Percentiles rank a stretch among this genome's conserved stretches.
Conservation (phyloP, 345 rosid genomes). For the Psidium guajava region DNA sequence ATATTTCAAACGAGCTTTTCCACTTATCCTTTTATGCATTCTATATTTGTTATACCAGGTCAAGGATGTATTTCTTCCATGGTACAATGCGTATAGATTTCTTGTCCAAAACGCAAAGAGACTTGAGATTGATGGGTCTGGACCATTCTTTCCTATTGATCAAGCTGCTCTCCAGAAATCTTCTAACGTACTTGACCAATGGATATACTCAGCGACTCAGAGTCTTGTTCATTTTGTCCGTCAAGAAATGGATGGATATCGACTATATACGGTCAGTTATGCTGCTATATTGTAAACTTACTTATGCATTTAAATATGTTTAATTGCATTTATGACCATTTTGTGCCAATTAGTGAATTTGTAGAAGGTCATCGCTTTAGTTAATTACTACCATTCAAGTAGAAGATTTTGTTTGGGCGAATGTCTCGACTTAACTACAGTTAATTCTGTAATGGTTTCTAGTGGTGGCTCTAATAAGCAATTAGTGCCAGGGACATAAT, state of each 20-base stretch:
- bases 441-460: not conserved
- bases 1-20: not conserved
- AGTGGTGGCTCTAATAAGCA: not conserved
- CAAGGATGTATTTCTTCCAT: constrained; percentile 98
- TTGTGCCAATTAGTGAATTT: not conserved
- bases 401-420: not conserved
- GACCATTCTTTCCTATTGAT: constrained; percentile 59
- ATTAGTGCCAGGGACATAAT: not conserved
- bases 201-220: constrained; percentile 98
- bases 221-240: constrained; percentile 92
- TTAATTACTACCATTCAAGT: not conserved
- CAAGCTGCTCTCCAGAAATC: constrained; percentile 48
- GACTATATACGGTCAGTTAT: constrained; percentile 80
- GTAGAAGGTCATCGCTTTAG: not conserved
- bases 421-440: not conserved
- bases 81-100: constrained; percentile 99
- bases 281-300: not conserved
- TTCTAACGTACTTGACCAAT: constrained; percentile 88
- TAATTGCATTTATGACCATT: not conserved
- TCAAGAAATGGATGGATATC: constrained; percentile 86
- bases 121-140: constrained; percentile 82
- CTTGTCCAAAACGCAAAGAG: constrained; percentile 97
- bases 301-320: not conserved
- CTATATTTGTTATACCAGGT: constrained; percentile 36
- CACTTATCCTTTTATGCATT: not conserved